Evolutionary conservation across 192 early-diverging fungal species (phyloP).

Genomic region (Umbelopsis ramanniana): DNA sequence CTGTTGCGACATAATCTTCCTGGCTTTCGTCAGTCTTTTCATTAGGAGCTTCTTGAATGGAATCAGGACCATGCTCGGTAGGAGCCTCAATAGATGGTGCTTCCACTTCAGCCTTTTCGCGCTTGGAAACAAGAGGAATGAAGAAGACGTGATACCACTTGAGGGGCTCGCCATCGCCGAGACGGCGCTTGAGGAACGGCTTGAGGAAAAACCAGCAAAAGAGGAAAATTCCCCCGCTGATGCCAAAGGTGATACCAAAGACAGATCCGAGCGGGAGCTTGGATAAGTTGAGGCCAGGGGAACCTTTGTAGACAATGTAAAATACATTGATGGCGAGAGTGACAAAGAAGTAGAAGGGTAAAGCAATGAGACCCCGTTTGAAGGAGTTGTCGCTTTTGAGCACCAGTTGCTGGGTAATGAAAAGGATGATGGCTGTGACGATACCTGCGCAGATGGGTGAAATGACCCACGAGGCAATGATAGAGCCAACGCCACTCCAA

Average conservation of each 20-base stretch:
- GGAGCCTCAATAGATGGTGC: slow-evolving; percentile 5
- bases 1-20: not conserved
- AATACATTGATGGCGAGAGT: slow-evolving; percentile 66
- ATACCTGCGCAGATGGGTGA: slow-evolving; percentile 71
- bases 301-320: slow-evolving; percentile 77
- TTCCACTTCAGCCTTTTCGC: slow-evolving; percentile 29
- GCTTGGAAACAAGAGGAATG: slow-evolving; percentile 60
- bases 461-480: slow-evolving; percentile 79
- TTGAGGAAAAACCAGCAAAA: slow-evolving; percentile 68
- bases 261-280: slow-evolving; percentile 49
- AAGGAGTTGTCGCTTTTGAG: slow-evolving; percentile 67
- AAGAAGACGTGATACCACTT: slow-evolving; percentile 76
- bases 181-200: slow-evolving; percentile 65
- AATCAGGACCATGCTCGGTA: slow-evolving; percentile 25
- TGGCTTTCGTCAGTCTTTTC: slow-evolving; percentile 1
- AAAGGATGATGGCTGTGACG: slow-evolving; percentile 67
- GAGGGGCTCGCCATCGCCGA: slow-evolving; percentile 68
- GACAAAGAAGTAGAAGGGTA: slow-evolving; percentile 74
- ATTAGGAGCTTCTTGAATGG: slow-evolving; percentile 19
- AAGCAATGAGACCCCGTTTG: slow-evolving; percentile 64
- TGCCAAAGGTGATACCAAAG: slow-evolving; percentile 67
- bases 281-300: slow-evolving; percentile 49
- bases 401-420: slow-evolving; percentile 66
- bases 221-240: slow-evolving; percentile 56
- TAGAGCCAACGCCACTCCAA: slow-evolving; percentile 50